Base-by-base conservation (phyloP, 768 basidiomycete species). In the Candolleomyces efflorescens region DNA sequence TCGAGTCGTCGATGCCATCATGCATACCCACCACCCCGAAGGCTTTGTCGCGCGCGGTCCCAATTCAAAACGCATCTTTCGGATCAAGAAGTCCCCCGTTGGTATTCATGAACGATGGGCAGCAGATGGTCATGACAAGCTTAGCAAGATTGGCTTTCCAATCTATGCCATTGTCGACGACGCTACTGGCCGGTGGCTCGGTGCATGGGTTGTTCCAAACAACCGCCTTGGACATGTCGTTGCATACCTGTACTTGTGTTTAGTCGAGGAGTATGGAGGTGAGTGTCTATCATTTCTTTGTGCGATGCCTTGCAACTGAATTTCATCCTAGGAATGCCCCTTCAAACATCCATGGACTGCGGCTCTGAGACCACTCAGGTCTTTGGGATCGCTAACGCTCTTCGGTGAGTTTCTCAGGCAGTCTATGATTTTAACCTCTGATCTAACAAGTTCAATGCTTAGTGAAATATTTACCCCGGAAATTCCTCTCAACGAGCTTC, bases 111-210 rank as follows among this genome's bases (percentile, higher is more conserved):
- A 75, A 11, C 62, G 67, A 0, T 78, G 74, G 75, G 41, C 71
- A 1, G 68, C 61, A 0, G 72, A 75, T 62, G 73, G 76, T 0
- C 77, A 78, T 49, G 71, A 76, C 54, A 79, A 78, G 54, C 65
- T 79, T 0, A 62, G 69, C 49, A 59, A 61, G 10, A 75, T 76
- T 32, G 77, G 76, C 0, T 78, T 78, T 60, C 70, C 73, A 0
- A 63, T 77, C 22, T 78, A 67, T 64, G 73, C 59, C 3, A 56
- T 75, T 49, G 67, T 69, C 15, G 75, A 77, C 49, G 67, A 71
- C 54, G 67, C 64, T 0, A 68, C 69, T 0, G 64, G 63, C 0
- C 64, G 62, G 38, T 72, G 71, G 65, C 63, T 77, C 27, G 69
- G 65, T 26, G 66, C 62, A 11, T 72, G 71, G 71, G 70, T 75